Conservation (phyloP, 2,329 filamentous ascomycete genomes). For the Sporothrix globosa region DNA sequence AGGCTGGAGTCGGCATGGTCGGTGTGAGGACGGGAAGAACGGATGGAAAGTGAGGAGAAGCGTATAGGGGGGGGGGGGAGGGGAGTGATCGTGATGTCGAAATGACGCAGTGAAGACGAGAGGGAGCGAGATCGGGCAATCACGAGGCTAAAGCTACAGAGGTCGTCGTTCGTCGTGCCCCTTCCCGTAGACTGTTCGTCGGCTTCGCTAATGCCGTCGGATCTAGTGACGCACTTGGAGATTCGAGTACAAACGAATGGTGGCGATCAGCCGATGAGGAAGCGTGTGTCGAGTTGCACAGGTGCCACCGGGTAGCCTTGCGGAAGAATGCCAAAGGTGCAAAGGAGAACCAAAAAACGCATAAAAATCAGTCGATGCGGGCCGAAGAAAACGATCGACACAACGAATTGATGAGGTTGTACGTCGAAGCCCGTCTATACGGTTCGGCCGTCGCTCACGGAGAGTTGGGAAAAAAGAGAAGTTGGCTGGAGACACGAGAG, state of each 20-base stretch:
- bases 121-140: constrained; percentile 1
- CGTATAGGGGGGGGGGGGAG: too few species aligned
- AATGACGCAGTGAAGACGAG: not conserved
- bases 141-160: not conserved
- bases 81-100: not conserved
- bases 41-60: not conserved
- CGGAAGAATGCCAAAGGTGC: not conserved
- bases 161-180: not conserved
- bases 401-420: not conserved
- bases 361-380: not conserved
- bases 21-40: not conserved
- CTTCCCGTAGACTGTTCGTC: not conserved
- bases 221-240: not conserved
- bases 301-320: not conserved
- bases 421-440: not conserved
- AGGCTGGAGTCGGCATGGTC: constrained; percentile 39
- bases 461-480: not conserved
- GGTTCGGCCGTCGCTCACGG: not conserved
- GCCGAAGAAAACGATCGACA: not conserved
- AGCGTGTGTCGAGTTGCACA: not conserved
- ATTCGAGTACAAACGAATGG: not conserved
- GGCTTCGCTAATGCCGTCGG: not conserved
- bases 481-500: not conserved
- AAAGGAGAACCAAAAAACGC: constrained; percentile 8
- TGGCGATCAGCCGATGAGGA: not conserved